These are phyloP conservation scores for Cercospora sp. DNA, from an alignment of 2,329 filamentous ascomycete species.

Conservation along the genomic window DNA sequence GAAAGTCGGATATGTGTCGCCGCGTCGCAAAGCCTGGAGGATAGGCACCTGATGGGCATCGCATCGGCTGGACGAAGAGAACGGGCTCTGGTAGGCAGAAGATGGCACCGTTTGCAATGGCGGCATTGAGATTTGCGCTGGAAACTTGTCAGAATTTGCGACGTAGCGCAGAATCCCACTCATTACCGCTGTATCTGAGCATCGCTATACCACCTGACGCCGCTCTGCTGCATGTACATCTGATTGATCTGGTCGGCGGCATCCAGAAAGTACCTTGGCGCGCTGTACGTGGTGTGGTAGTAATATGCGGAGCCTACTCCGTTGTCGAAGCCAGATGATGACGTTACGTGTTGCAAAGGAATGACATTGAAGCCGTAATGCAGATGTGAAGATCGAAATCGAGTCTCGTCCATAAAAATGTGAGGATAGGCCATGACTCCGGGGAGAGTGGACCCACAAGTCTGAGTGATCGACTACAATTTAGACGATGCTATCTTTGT, in stretches of 20 bases:
- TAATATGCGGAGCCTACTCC: slow-evolving; percentile 1
- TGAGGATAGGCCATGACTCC: neutral
- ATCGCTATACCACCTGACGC: neutral
- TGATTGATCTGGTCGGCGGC: neutral
- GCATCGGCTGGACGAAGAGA: slow-evolving; percentile 37
- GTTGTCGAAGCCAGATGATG: slow-evolving; percentile 14
- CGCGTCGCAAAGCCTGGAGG: slow-evolving; percentile 35
- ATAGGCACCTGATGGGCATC: slow-evolving; percentile 37
- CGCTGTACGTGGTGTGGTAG: neutral
- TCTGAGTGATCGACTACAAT: neutral
- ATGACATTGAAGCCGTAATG: slow-evolving; percentile 4
- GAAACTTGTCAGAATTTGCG: neutral
- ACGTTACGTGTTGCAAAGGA: neutral
- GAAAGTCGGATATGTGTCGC: slow-evolving; percentile 32
- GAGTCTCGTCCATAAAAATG: slow-evolving; percentile 5
- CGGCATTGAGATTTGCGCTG: slow-evolving; percentile 30
- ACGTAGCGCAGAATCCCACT: neutral
- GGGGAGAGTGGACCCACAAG: neutral
- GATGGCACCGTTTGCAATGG: slow-evolving; percentile 37
- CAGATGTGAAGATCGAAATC: slow-evolving; percentile 4
- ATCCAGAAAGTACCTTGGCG: neutral
- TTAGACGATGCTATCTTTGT: neutral
- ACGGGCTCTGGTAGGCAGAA: slow-evolving; percentile 30
- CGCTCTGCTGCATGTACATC: slow-evolving; percentile 8
- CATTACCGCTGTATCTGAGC: neutral